phyloP scores from a whole-genome alignment of 345 rosid genomes.

The Eucalyptus guilfoylei region DNA sequence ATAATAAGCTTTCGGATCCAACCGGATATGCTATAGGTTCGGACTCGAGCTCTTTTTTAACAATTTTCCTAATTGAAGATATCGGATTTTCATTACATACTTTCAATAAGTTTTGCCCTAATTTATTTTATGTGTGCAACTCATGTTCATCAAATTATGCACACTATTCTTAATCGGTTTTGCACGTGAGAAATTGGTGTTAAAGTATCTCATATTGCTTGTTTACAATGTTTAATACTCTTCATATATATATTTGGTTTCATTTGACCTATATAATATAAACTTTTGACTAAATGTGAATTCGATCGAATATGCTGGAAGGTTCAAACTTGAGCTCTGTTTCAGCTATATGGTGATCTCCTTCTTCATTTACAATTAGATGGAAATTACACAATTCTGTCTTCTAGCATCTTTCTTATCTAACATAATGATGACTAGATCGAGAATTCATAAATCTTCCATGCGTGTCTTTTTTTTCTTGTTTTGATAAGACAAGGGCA shows the following conservation, averaged over 20 bases:
- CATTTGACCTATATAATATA: neutral
- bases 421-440: neutral
- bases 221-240: no score
- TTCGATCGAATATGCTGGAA: fast-evolving
- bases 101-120: neutral
- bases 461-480: neutral
- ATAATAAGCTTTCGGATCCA: fast-evolving
- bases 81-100: fast-evolving
- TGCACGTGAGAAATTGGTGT: fast-evolving
- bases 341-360: neutral
- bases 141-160: fast-evolving
- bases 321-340: fast-evolving
- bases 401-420: neutral
- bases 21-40: fast-evolving
- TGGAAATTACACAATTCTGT: neutral
- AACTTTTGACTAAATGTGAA: fast-evolving
- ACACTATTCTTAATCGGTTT: fast-evolving
- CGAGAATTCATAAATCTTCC: neutral
- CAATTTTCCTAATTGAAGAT: fast-evolving
- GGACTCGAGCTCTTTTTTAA: fast-evolving
- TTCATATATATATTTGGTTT: neutral
- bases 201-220: neutral
- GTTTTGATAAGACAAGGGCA: neutral
- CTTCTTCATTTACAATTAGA: neutral
- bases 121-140: neutral